Conservation (phyloP, 2,329 filamentous ascomycete genomes). For the Verticillium nonalfalfae region DNA sequence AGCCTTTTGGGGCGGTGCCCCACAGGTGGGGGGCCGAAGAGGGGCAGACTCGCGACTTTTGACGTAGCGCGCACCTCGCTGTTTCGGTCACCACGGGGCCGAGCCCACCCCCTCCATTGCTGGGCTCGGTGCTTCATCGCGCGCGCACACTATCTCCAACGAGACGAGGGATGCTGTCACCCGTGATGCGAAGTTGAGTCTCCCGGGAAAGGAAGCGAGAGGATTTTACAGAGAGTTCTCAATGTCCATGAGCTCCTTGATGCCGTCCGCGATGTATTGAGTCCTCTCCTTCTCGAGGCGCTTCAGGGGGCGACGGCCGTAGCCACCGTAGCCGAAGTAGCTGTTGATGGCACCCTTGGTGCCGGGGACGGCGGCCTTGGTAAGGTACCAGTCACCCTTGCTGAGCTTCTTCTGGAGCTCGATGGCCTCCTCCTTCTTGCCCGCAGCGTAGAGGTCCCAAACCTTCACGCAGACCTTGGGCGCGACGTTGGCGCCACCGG, state of each 20-base stretch:
- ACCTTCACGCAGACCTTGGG: constrained; percentile 75
- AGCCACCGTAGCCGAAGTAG: constrained; percentile 76
- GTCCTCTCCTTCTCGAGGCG: constrained; percentile 52
- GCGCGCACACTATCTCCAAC: neutral
- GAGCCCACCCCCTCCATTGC: neutral
- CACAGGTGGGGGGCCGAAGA: neutral
- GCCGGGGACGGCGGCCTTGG: constrained; percentile 77
- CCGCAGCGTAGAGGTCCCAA: constrained; percentile 68
- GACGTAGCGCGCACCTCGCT: neutral
- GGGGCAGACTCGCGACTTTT: neutral
- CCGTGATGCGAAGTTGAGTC: neutral
- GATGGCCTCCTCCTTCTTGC: constrained; percentile 69
- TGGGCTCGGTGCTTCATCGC: neutral
- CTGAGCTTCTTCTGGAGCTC: constrained; percentile 71
- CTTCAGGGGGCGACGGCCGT: constrained; percentile 67
- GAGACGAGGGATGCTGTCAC: neutral
- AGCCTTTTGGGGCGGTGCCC: neutral
- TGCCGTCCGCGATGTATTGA: constrained; percentile 45
- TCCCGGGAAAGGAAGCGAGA: neutral
- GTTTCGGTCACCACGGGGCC: neutral
- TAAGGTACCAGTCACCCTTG: constrained; percentile 76
- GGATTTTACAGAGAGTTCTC: constrained; percentile 43
- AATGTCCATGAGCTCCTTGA: constrained; percentile 59
- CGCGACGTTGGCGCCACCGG: constrained; percentile 78
- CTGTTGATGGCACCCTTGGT: constrained; percentile 78